Evolutionary conservation across 345 rosid species (phyloP).

Genomic region (Populus euphratica): DNA sequence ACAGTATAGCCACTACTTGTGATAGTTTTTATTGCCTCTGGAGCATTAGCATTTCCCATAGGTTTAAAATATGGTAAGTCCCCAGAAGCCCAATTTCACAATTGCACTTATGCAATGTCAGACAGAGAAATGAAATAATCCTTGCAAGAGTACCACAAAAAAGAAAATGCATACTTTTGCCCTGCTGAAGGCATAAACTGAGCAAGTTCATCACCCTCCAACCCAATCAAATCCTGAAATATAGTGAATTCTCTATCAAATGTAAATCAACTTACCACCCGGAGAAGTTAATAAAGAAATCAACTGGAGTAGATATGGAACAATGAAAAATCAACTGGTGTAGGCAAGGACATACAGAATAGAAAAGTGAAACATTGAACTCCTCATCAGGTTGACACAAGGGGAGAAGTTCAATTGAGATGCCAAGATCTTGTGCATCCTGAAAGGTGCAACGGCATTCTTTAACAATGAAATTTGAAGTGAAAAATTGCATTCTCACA

Average conservation of each 20-base stretch:
- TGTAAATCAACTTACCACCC: not conserved
- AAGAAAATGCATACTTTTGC: conserved; percentile 47
- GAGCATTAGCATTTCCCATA: no score
- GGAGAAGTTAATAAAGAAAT: not conserved
- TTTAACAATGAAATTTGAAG: not conserved
- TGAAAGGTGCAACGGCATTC: conserved; percentile 20
- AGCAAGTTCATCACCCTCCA: conserved; percentile 56
- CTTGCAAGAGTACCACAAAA: not conserved
- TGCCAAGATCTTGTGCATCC: conserved; percentile 98
- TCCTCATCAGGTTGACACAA: conserved; percentile 57
- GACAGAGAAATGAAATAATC: not conserved
- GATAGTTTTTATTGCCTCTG: no score
- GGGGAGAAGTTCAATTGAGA: conserved; percentile 88
- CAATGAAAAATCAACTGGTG: conserved; percentile 15
- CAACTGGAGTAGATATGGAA: not conserved
- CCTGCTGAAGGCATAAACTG: conserved; percentile 60
- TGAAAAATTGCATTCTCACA: not conserved
- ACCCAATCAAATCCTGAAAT: conserved; percentile 79
- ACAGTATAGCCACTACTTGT: no score
- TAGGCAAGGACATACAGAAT: conserved; percentile 47
- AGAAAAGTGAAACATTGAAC: conserved; percentile 61
- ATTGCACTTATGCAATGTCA: not conserved
- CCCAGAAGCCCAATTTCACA: no score
- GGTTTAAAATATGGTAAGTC: no score
- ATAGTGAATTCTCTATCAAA: not conserved